Base-by-base conservation (phyloP, 2,329 filamentous ascomycete species). In the Chaetomiaceae sp. region DNA sequence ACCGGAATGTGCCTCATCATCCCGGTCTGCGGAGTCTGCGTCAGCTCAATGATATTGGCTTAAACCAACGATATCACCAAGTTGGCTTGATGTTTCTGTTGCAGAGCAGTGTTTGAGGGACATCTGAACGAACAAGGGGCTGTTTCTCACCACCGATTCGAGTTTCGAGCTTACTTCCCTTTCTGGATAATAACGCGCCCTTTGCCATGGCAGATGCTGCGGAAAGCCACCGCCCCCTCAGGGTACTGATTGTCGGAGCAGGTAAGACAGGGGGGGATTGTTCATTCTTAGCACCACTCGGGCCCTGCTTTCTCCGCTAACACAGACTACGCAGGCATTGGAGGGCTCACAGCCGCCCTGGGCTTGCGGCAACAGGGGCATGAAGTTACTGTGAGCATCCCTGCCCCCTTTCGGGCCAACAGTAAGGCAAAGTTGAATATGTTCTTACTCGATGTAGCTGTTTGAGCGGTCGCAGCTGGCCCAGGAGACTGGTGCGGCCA, bases 401-500 rank as follows among this genome's bases (percentile, higher is more conserved):
- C n/a, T 43, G 15, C 12, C 4, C 15, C 39, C 22, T 27, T 7
- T 6, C 12, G 14, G 38, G 22, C 19, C 31, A 17, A 15, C 11
- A 27, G 5, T 9, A 25, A 19, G 12, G 9, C 15, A 6, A 3
- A 22, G 2, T 8, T 11, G 44, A 1, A 15, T 22, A 3, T 19
- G 4, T 38, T 9, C 33, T 39, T 6, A 42, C 47, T 12, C 8
- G 12, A 42, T 20, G 23, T 50, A 75, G 69, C 58, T 78, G 0
- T 75, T 71, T 44, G 76, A 79, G 59, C 71, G 75, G 55, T 78
- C 75, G 1, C 67, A 68, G 12, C 75, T 80, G 50, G 72, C 74
- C n/a, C 74, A 71, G 38, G 78, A 82, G 63, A 65, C 73, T 1
- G 79, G 79, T 0, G 79, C 80, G 1, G 79, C 79, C 0, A 72